Evolutionary conservation across 306 rosid species (phyloP), one percentile per base, ranked within the genome.

Genomic region (Pterocarpus macrocarpus): DNA sequence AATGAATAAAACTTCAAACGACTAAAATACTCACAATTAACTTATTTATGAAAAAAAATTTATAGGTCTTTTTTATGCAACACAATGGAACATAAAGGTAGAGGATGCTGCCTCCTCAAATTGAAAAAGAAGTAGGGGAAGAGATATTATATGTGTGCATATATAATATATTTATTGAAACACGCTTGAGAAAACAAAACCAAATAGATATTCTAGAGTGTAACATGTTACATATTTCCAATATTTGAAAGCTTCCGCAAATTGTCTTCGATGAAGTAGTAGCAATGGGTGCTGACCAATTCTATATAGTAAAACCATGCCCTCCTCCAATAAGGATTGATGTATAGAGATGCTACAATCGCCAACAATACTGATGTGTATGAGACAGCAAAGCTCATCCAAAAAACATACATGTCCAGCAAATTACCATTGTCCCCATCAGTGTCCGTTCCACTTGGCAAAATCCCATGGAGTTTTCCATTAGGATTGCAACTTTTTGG

Each of bases 291-390:
- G 69, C 32, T 59, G 3, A 75, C 12, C 45, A 43, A 10, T 32
- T 75, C 47, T 14, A 11, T 0, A 2, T 33, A 62, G 70, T 75
- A 75, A 61, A 62, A 61, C 70, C 47, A 75, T 28, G 41, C 32
- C 41, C 22, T 32, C 16, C 79, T 59, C 79, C 58, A 59, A 15
- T 74, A 8, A 58, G 69, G 79, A 57, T 74, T 58, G 16, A 59
- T 43, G 32, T 14, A 41, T 3, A 74, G 33, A 58, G 1, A 13
- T 3, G 32, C 30, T 4, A 30, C 43, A 30, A 35, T 74, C 17
- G 13, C 32, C 58, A 75, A 43, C 45, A 61, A 73, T 10, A 32
- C 32, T 2, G 43, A 13, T 61, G 16, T 8, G 45, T 75, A 75
- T 28, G 69, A 43, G 32, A 44, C n/a, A 7, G 2, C 57, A 75